Percentiles rank a stretch among this genome's conserved stretches.
phyloP scores from a whole-genome alignment of 2,329 filamentous ascomycete genomes.

The Exophiala spinifera region DNA sequence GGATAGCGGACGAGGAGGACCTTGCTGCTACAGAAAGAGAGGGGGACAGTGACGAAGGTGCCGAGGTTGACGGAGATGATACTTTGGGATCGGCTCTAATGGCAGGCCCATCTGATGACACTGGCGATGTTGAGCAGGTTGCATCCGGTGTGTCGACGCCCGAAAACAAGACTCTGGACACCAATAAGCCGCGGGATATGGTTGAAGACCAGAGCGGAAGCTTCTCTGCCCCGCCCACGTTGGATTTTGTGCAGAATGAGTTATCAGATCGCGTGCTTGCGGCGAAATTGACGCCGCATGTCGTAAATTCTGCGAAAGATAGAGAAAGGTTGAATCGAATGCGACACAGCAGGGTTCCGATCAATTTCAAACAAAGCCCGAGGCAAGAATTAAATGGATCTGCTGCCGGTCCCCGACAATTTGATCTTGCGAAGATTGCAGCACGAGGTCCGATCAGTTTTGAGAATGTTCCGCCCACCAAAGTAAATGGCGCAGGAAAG shows the following conservation, averaged over 20 bases:
- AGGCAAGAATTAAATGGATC: not conserved
- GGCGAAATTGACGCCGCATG: conserved; percentile 36
- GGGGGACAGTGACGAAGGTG: conserved; percentile 32
- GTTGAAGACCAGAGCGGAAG: conserved; percentile 21
- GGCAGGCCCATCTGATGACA: not conserved
- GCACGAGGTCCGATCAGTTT: conserved; percentile 20
- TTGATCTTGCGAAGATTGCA: conserved; percentile 14
- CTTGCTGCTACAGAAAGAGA: conserved; percentile 35
- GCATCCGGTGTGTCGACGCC: conserved; percentile 17
- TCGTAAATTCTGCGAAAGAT: conserved; percentile 33
- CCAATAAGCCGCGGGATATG: conserved; percentile 18
- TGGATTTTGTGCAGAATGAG: conserved; percentile 36
- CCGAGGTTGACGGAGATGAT: conserved; percentile 7
- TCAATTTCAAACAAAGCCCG: conserved; percentile 18
- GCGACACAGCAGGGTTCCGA: conserved; percentile 15
- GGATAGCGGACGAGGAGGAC: conserved; percentile 39
- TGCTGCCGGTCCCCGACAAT: conserved; percentile 1
- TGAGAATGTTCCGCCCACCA: conserved; percentile 1
- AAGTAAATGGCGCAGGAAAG: conserved; percentile 6
- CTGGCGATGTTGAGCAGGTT: not conserved
- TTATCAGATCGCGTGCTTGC: conserved; percentile 35
- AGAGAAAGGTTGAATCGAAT: conserved; percentile 37
- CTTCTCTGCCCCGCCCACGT: conserved; percentile 31
- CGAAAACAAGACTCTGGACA: conserved; percentile 6
- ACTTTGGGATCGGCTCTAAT: conserved; percentile 9